Evolutionary conservation across 192 early-diverging fungal genomes (phyloP).

Genomic region (Dissophora globulifera): DNA sequence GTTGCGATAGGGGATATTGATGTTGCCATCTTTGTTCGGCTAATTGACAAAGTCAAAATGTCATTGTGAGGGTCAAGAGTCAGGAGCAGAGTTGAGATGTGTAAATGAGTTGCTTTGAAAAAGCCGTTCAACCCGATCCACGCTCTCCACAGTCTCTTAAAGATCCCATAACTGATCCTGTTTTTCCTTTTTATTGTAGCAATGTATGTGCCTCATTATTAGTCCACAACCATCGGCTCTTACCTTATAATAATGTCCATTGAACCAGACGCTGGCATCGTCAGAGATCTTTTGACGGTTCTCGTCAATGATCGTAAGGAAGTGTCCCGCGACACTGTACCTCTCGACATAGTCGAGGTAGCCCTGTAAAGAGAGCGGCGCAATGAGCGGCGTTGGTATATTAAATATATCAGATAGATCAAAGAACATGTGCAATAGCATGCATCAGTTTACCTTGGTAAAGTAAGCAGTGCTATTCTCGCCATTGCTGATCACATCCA

Average conservation of each 20-base stretch:
- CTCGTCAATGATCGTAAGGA: slow-evolving; percentile 58
- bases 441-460: slow-evolving; percentile 52
- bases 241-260: slow-evolving; percentile 56
- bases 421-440: no score
- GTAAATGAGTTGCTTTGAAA: no score
- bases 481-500: slow-evolving; percentile 58
- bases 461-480: slow-evolving; percentile 54
- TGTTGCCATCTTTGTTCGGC: slow-evolving; percentile 54
- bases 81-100: no score
- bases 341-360: slow-evolving; percentile 53
- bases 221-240: no score
- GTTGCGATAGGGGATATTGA: slow-evolving; percentile 53
- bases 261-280: slow-evolving; percentile 48
- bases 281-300: slow-evolving; percentile 21
- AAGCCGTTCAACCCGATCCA: no score
- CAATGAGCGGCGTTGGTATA: no score
- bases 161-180: no score
- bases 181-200: background rate
- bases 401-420: no score
- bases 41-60: slow-evolving; percentile 6
- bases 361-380: slow-evolving; percentile 48
- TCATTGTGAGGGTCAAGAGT: background rate
- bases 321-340: slow-evolving; percentile 56
- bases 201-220: no score
- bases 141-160: no score